Conservation (phyloP, 2,329 filamentous ascomycete species). For the Simplicillium sp. region DNA sequence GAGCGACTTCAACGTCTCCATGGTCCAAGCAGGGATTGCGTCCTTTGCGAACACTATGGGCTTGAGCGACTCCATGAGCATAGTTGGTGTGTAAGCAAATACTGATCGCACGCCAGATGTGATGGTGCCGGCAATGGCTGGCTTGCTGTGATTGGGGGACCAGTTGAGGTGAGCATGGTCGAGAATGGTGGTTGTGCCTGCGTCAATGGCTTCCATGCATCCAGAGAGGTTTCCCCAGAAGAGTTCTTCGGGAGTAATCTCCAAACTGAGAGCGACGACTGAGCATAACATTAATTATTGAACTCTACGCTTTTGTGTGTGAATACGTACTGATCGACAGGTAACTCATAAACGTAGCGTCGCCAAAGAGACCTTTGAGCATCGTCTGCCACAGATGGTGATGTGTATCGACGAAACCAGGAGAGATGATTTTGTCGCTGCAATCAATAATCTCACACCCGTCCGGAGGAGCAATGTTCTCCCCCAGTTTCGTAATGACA, state of each 20-base stretch:
- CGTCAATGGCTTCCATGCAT: constrained; percentile 1
- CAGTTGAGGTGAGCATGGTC: constrained; percentile 4
- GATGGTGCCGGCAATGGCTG: constrained; percentile 7
- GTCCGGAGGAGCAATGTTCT: neutral
- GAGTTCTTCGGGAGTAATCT: constrained; percentile 1
- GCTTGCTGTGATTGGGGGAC: constrained; percentile 1
- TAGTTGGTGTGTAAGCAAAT: constrained; percentile 29
- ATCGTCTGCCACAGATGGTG: constrained; percentile 34
- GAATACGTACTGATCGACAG: neutral
- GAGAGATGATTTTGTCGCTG: constrained; percentile 25
- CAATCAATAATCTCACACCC: constrained; percentile 25
- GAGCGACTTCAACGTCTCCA: constrained; percentile 21
- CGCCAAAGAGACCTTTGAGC: constrained; percentile 13
- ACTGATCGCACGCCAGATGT: constrained; percentile 35
- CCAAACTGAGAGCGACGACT: neutral
- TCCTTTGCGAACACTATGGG: constrained; percentile 14
- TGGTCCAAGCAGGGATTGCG: constrained; percentile 22
- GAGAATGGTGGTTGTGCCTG: constrained; percentile 2
- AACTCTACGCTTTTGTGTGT: too few species aligned
- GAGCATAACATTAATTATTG: too few species aligned
- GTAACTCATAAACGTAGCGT: neutral
- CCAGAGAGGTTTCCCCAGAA: constrained; percentile 2
- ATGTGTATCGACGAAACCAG: constrained; percentile 33
- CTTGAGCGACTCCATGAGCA: constrained; percentile 17
- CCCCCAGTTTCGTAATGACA: neutral